Base-by-base conservation (phyloP, 202 grass and related monocot genomes). In the Panicum virgatum region DNA sequence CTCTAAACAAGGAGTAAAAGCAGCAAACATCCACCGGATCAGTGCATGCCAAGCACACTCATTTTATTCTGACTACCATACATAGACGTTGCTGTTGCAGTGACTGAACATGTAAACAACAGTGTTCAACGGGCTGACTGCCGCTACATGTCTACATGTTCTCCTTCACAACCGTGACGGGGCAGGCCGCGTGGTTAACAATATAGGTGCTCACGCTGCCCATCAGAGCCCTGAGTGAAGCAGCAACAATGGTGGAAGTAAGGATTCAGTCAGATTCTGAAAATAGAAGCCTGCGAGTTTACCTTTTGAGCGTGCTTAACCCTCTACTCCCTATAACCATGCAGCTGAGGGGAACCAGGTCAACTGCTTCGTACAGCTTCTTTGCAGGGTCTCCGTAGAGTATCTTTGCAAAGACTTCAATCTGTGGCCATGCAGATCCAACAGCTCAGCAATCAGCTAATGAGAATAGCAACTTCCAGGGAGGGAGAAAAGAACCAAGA, bases 141-240 rank as follows among this genome's bases (percentile, higher is more conserved):
- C 14, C 25, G 44, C 25, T n/a, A 19, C 48, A 50, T 18, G 50
- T 29, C 62, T 82, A 85, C 20, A 38, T 71, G 40, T 83, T 69
- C 30, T 87, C 81, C 72, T 97, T 97, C 50, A 94, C 91, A 23
- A 97, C 91, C 7, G 89, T 94, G 19, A 94, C 94, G 1, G 91
- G 94, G 91, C 94, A 94, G 5, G 81, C 59, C 10, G 83, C 85
- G 11, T 90, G 37, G 76, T 84, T 89, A 59, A 97, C 91, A 20
- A 90, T 62, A 38, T 90, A 88, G 53, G 75, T 84, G 79, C 94
- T 97, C 15, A 97, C 91, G 29, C 94, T 94, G 52, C 94, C 94
- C 83, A 97, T 69, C 75, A 97, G 80, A 20, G 84, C 94, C 91
- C 94, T 97, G 80, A 42, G 34, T 40, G 20, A 79, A 44, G 62